phyloP scores from a whole-genome alignment of 129 eudicot genomes.

The Flaveria brownii region DNA sequence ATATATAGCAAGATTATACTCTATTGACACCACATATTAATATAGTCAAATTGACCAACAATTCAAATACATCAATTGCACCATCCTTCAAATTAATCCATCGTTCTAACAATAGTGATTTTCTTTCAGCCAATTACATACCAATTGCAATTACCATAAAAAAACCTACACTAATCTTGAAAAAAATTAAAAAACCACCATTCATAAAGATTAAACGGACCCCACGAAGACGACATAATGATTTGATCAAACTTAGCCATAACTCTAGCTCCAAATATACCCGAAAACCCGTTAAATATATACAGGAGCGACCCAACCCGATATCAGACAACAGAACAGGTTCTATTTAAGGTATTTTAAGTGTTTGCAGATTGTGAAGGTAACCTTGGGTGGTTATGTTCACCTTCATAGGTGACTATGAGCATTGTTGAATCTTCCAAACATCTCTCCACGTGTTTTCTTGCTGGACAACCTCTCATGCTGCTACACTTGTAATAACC shows the following conservation, averaged over 20 bases:
- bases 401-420: constrained; percentile 96
- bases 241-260: constrained; percentile 2
- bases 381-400: constrained; percentile 86
- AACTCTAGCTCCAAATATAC: constrained; percentile 33
- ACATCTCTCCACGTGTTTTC: constrained; percentile 96
- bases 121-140: constrained; percentile 12
- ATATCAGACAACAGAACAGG: constrained; percentile 15
- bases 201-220: constrained; percentile 18
- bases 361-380: constrained; percentile 75
- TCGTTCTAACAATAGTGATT: constrained; percentile 21
- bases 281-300: constrained; percentile 27
- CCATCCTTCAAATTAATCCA: constrained; percentile 26
- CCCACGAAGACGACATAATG: constrained; percentile 17
- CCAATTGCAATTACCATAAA: constrained; percentile 7
- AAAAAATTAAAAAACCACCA: constrained; percentile 5
- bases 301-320: constrained; percentile 27
- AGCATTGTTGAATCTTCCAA: constrained; percentile 94
- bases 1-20: constrained; percentile 13
- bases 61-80: constrained; percentile 9
- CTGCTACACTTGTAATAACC: constrained; percentile 99
- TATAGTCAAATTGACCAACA: neutral
- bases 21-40: constrained; percentile 17
- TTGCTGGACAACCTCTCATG: constrained; percentile 97
- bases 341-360: constrained; percentile 28
- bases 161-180: constrained; percentile 27